These are phyloP conservation scores for Marasmius tenuissimus DNA, from an alignment of 1,284 basidiomycete genomes.

Conservation along the genomic window DNA sequence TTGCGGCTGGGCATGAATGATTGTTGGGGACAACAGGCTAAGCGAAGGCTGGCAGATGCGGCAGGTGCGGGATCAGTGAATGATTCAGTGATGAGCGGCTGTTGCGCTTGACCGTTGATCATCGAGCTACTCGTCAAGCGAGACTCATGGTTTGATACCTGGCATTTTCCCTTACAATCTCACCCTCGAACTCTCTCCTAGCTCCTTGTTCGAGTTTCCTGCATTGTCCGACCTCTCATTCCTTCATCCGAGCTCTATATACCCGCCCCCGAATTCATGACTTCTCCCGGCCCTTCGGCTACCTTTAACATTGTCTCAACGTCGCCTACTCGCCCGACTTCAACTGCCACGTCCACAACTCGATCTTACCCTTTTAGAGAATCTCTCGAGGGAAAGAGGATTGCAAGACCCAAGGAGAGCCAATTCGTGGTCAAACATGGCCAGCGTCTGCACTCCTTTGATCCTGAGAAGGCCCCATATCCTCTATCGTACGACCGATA, in stretches of 20 bases:
- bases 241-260: neutral
- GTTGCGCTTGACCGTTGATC: neutral
- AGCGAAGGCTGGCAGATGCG: neutral
- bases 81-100: neutral
- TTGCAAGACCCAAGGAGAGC: slow-evolving; percentile 49
- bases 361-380: slow-evolving; percentile 24
- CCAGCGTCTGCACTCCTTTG: slow-evolving; percentile 62
- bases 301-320: slow-evolving; percentile 3
- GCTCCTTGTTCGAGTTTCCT: no score
- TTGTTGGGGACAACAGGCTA: neutral
- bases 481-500: slow-evolving; percentile 66
- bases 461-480: slow-evolving; percentile 74
- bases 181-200: neutral
- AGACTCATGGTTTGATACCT: slow-evolving; percentile 5
- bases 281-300: slow-evolving; percentile 2
- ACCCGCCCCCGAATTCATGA: slow-evolving; percentile 6
- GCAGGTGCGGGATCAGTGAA: neutral
- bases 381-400: slow-evolving; percentile 23
- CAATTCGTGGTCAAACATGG: slow-evolving; percentile 60
- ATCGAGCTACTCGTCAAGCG: neutral
- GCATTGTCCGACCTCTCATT: neutral
- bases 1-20: slow-evolving; percentile 45
- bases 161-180: neutral
- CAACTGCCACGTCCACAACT: slow-evolving; percentile 14
- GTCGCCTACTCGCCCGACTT: slow-evolving; percentile 17